phyloP scores from a whole-genome alignment of 1,284 basidiomycete species.

The Singerocomus rubriflavus region DNA sequence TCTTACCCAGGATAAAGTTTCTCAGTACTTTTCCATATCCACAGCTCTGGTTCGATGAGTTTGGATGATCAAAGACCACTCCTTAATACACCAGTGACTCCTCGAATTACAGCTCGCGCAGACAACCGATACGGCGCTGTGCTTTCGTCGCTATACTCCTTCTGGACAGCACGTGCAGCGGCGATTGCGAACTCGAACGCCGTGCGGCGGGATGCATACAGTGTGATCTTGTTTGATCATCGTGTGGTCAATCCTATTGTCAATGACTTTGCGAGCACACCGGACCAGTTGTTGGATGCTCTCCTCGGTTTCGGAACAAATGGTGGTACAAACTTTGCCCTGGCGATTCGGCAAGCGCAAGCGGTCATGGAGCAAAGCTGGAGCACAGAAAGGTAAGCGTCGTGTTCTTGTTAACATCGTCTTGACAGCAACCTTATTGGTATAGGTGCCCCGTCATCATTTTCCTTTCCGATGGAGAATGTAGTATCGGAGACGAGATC shows the following conservation, averaged over 20 bases:
- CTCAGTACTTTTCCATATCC: background rate
- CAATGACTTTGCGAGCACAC: slow-evolving; percentile 51
- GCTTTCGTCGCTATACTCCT: slow-evolving; percentile 49
- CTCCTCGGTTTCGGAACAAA: slow-evolving; percentile 35
- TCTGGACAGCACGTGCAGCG: slow-evolving; percentile 53
- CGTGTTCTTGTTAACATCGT: background rate
- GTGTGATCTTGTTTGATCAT: slow-evolving; percentile 50
- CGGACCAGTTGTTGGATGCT: slow-evolving; percentile 43
- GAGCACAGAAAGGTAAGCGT: slow-evolving; percentile 51
- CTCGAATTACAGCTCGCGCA: slow-evolving; percentile 34
- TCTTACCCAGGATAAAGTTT: background rate
- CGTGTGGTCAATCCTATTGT: slow-evolving; percentile 26
- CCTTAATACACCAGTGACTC: slow-evolving; percentile 42
- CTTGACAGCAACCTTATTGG: background rate
- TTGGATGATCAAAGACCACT: slow-evolving; percentile 43
- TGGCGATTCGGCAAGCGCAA: slow-evolving; percentile 40
- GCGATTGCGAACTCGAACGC: slow-evolving; percentile 33
- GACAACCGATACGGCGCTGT: slow-evolving; percentile 60
- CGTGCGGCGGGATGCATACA: slow-evolving; percentile 53
- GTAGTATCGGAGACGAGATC: slow-evolving; percentile 37
- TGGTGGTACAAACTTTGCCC: slow-evolving; percentile 49
- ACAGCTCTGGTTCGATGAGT: slow-evolving; percentile 56
- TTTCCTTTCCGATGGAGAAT: slow-evolving; percentile 62
- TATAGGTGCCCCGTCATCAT: slow-evolving; percentile 56
- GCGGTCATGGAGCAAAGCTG: slow-evolving; percentile 46